Evolutionary conservation across 2,329 filamentous ascomycete genomes (phyloP).

Genomic region (Paecilomyces niveus): DNA sequence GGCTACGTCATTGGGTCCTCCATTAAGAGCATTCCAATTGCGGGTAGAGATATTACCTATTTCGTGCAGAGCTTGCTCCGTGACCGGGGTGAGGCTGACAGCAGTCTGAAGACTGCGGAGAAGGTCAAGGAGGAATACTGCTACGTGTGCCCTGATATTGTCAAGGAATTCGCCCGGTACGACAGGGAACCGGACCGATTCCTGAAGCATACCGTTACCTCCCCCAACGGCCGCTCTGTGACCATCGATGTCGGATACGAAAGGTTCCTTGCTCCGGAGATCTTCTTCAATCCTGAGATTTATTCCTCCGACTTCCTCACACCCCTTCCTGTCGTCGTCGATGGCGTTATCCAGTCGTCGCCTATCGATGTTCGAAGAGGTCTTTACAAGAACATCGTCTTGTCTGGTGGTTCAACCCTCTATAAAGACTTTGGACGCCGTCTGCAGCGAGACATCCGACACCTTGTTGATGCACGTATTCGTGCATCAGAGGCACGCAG

Average conservation of each 20-base stretch:
- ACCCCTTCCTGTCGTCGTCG: conserved; percentile 86
- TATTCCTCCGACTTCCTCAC: conserved; percentile 98
- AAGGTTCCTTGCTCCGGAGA: conserved; percentile 94
- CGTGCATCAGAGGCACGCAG: conserved; percentile 85
- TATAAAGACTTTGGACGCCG: conserved; percentile 98
- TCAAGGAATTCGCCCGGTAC: conserved; percentile 94
- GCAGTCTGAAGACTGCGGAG: conserved; percentile 93
- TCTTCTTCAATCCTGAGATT: conserved; percentile 99
- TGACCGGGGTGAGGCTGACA: conserved; percentile 94
- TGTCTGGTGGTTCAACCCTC: conserved; percentile 91
- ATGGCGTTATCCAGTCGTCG: conserved; percentile 93
- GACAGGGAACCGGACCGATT: conserved; percentile 90
- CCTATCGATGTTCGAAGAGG: conserved; percentile 96
- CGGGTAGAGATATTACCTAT: conserved; percentile 96
- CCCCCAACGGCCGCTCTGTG: conserved; percentile 77
- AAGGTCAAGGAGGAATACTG: conserved; percentile 99
- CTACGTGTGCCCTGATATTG: conserved; percentile 96
- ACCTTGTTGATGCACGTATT: conserved; percentile 88
- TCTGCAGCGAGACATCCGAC: conserved; percentile 94
- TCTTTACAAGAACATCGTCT: conserved; percentile 98
- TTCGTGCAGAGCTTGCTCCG: conserved; percentile 95
- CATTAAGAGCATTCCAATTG: conserved; percentile 98
- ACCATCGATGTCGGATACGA: conserved; percentile 94
- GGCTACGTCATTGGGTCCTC: conserved; percentile 98
- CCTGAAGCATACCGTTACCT: conserved; percentile 77